Evolutionary conservation across 23 red algal species (phyloP).

Genomic region (Chondrus crispus): DNA sequence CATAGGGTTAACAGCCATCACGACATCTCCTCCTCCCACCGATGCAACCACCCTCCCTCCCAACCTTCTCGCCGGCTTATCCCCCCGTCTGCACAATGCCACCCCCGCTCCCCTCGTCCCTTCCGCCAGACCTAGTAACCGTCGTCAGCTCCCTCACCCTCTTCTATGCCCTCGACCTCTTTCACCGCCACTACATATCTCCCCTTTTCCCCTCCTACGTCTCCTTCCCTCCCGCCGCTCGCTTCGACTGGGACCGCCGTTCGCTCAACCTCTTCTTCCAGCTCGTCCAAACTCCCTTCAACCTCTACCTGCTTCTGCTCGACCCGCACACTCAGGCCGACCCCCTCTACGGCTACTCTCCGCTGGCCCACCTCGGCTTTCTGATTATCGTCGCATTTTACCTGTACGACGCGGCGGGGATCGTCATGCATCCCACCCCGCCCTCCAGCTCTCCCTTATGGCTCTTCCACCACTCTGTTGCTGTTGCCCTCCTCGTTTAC

Average conservation of each 20-base stretch:
- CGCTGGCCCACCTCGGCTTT: slow-evolving; percentile 19
- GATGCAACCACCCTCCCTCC: too few relatives aligned
- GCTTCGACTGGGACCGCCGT: slow-evolving; percentile 47
- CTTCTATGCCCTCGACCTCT: slow-evolving; percentile 1
- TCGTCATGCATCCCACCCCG: slow-evolving; percentile 20
- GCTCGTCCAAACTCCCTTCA: slow-evolving; percentile 34
- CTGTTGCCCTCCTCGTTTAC: background rate
- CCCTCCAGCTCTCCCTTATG: background rate
- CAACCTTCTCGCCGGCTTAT: too few relatives aligned
- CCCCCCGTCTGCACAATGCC: too few relatives aligned
- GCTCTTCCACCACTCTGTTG: slow-evolving; percentile 51
- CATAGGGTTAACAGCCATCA: too few relatives aligned
- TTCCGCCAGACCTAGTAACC: slow-evolving; percentile 32
- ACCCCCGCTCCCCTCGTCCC: too few relatives aligned
- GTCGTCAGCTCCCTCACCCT: background rate
- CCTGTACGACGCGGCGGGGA: slow-evolving; percentile 29
- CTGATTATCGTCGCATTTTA: slow-evolving; percentile 55
- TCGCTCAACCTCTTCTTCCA: slow-evolving; percentile 39
- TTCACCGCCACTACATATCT: background rate
- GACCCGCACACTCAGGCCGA: background rate
- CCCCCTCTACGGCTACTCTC: slow-evolving; percentile 32
- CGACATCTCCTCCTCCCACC: too few relatives aligned
- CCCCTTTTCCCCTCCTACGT: background rate
- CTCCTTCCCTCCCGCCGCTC: slow-evolving; percentile 8
- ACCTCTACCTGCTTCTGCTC: slow-evolving; percentile 38